Conservation (phyloP, 768 basidiomycete genomes). For the Daedaleopsis sinensis region DNA sequence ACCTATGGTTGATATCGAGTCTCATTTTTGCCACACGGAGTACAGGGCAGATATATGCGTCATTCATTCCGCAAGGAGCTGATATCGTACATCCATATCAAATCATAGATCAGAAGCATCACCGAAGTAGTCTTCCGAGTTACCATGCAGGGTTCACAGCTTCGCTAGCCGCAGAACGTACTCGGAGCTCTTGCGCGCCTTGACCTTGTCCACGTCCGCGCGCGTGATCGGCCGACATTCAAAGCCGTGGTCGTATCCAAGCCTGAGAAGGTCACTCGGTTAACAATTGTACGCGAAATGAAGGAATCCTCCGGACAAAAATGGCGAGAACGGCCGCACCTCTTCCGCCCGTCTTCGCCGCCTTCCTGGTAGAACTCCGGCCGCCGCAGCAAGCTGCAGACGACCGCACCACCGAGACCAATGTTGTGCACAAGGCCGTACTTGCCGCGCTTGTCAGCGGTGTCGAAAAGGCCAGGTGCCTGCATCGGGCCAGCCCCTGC, state of each 20-base stretch:
- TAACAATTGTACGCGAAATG: neutral
- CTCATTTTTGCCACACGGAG: neutral
- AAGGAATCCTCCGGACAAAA: neutral
- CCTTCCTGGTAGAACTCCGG: constrained; percentile 75
- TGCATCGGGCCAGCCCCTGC: constrained; percentile 87
- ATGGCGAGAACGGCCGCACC: constrained; percentile 41
- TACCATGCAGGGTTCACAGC: constrained; percentile 33
- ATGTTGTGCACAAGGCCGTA: constrained; percentile 84
- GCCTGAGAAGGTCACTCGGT: constrained; percentile 36
- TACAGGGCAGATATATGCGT: neutral
- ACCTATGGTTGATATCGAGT: neutral
- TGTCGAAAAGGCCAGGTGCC: constrained; percentile 68
- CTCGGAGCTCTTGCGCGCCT: constrained; percentile 61
- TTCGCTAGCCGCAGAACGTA: constrained; percentile 44
- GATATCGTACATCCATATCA: neutral
- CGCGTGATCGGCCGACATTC: constrained; percentile 64
- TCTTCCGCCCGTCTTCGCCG: constrained; percentile 66
- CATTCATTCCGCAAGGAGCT: neutral
- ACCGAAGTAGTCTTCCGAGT: neutral
- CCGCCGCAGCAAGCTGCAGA: constrained; percentile 73
- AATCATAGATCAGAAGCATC: neutral
- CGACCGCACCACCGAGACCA: constrained; percentile 80
- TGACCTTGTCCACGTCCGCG: constrained; percentile 75
- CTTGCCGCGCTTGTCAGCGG: constrained; percentile 67
- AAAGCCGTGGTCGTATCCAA: constrained; percentile 82